Conservation (phyloP, 2,329 filamentous ascomycete genomes). For the Zalaria obscura region DNA sequence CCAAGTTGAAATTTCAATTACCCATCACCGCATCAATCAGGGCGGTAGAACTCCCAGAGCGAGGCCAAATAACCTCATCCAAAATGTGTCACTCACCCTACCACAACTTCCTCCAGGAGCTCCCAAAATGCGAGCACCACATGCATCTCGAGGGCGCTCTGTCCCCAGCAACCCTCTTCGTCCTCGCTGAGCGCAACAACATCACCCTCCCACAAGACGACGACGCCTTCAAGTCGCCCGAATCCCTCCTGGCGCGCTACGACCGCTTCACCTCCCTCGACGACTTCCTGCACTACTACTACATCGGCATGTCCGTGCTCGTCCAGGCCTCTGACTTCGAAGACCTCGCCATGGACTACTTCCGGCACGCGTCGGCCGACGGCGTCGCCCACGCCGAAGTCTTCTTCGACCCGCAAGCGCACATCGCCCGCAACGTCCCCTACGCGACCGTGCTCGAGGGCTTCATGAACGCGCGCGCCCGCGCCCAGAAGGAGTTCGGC, state of each 20-base stretch:
- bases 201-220: constrained; percentile 44
- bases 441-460: constrained; percentile 52
- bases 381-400: constrained; percentile 60
- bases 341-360: constrained; percentile 58
- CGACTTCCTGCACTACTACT: constrained; percentile 69
- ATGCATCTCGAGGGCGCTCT: constrained; percentile 68
- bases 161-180: constrained; percentile 54
- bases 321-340: constrained; percentile 55
- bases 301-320: constrained; percentile 59
- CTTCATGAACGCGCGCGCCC: constrained; percentile 43
- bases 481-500: constrained; percentile 48
- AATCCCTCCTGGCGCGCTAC: constrained; percentile 49
- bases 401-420: constrained; percentile 72
- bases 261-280: constrained; percentile 54
- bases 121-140: constrained; percentile 74
- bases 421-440: constrained; percentile 47
- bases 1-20: neutral
- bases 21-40: neutral
- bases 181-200: constrained; percentile 51
- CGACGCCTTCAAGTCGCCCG: constrained; percentile 46
- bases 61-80: too few relatives aligned
- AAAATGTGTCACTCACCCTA: constrained; percentile 35
- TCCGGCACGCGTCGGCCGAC: constrained; percentile 47
- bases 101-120: constrained; percentile 45
- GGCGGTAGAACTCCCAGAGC: too few relatives aligned